These are phyloP conservation scores for Debaryomycetaceae sp. DNA, from an alignment of 1,139 yeast genomes.

Conservation along the genomic window DNA sequence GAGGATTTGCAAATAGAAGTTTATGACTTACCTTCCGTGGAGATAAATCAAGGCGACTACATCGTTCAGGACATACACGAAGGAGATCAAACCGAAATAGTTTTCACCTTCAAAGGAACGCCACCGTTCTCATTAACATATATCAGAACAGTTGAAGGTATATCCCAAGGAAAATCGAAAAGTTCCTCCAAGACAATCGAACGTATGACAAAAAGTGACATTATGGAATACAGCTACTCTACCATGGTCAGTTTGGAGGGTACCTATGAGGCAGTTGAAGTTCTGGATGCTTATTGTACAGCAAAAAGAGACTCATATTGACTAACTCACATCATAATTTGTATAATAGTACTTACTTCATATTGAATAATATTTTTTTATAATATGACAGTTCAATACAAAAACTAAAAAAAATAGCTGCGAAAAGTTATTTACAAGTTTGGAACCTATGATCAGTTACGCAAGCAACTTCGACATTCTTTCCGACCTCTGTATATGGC, in stretches of 20 bases:
- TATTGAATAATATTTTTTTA: background rate
- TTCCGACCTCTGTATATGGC: slow-evolving; percentile 10
- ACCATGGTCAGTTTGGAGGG: slow-evolving; percentile 86
- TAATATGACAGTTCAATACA: background rate
- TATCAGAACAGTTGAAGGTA: slow-evolving; percentile 47
- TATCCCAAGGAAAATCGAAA: slow-evolving; percentile 24
- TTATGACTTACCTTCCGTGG: slow-evolving; percentile 89
- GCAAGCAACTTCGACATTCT: slow-evolving; percentile 22
- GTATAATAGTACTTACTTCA: background rate
- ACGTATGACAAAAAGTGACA: slow-evolving; percentile 69
- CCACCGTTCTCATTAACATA: slow-evolving; percentile 70
- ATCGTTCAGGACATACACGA: slow-evolving; percentile 80
- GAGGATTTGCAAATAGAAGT: slow-evolving; percentile 51
- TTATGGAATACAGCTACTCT: slow-evolving; percentile 63
- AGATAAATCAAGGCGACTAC: slow-evolving; percentile 72
- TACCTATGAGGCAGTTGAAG: slow-evolving; percentile 85
- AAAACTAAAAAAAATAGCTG: background rate
- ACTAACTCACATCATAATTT: background rate
- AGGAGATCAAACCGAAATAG: slow-evolving; percentile 78
- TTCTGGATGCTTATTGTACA: slow-evolving; percentile 76
- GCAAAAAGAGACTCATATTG: slow-evolving; percentile 31
- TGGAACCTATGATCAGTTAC: slow-evolving; percentile 19
- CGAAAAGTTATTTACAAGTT: slow-evolving; percentile 7
- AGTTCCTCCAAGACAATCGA: slow-evolving; percentile 53
- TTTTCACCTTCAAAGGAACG: slow-evolving; percentile 62